Evolutionary conservation across 352 stramenopile species (phyloP).

Genomic region (Phytophthora cajani): DNA sequence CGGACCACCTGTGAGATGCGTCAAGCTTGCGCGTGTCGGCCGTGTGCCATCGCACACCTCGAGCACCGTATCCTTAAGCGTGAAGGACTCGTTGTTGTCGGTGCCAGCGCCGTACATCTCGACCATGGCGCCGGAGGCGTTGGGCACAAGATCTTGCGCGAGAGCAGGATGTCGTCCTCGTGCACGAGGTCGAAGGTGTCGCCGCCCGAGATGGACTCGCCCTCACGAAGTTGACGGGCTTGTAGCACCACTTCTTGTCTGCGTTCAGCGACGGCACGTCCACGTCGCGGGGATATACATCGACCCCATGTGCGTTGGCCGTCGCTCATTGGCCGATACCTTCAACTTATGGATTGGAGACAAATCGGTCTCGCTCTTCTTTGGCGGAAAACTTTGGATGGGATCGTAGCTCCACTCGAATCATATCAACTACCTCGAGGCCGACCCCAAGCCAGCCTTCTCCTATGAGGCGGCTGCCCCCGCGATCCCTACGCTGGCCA

Average conservation of each 20-base stretch:
- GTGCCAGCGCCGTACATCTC: conserved; percentile 97
- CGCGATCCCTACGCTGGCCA: not conserved
- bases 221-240: conserved; percentile 94
- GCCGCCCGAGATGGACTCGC: conserved; percentile 95
- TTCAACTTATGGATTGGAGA: too few relatives aligned
- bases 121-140: conserved; percentile 98
- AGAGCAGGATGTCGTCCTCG: conserved; percentile 99
- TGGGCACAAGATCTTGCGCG: conserved; percentile 99
- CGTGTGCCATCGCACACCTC: conserved; percentile 97
- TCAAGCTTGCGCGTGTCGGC: conserved; percentile 96
- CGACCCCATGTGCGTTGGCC: conserved; percentile 93
- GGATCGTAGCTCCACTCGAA: too few relatives aligned
- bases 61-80: conserved; percentile 97
- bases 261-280: conserved; percentile 95
- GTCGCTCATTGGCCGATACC: conserved; percentile 98
- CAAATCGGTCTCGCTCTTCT: too few relatives aligned
- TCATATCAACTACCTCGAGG: too few relatives aligned
- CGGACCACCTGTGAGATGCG: conserved; percentile 98
- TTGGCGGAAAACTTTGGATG: too few relatives aligned
- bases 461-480: conserved; percentile 20
- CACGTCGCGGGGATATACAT: conserved; percentile 98
- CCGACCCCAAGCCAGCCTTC: not conserved
- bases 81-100: conserved; percentile 97
- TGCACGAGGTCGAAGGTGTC: conserved; percentile 98
- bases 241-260: conserved; percentile 96